These are phyloP conservation scores for Panicum virgatum DNA, from an alignment of 202 grass and related monocot genomes.

Conservation along the genomic window DNA sequence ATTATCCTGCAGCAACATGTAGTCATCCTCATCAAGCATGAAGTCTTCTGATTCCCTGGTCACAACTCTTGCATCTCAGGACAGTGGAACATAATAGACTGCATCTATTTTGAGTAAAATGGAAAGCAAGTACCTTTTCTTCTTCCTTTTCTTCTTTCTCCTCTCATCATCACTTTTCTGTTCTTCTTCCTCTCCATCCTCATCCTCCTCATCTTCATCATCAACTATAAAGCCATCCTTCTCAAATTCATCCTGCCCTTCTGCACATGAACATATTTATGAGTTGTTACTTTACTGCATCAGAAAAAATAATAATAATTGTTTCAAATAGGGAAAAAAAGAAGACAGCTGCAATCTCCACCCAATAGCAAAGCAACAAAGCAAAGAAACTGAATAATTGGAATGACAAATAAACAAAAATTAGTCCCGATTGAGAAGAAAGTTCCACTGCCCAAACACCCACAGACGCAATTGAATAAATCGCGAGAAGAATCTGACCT, in stretches of 20 bases:
- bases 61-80: slow-evolving; percentile 29
- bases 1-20: slow-evolving; percentile 93
- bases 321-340: not conserved
- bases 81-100: slow-evolving; percentile 25
- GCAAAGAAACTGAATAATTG: not conserved
- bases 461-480: slow-evolving; percentile 26
- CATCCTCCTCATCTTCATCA: slow-evolving; percentile 83
- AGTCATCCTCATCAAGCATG: slow-evolving; percentile 96
- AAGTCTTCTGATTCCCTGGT: slow-evolving; percentile 79
- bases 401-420: not conserved
- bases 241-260: slow-evolving; percentile 87
- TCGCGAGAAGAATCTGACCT: slow-evolving; percentile 44
- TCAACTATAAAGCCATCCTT: slow-evolving; percentile 99
- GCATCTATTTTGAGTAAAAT: not conserved
- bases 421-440: not conserved
- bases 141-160: slow-evolving; percentile 82
- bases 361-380: not conserved
- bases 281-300: not conserved
- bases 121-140: slow-evolving; percentile 63
- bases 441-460: not conserved
- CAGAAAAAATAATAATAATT: not conserved
- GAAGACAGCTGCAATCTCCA: not conserved
- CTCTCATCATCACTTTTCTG: slow-evolving; percentile 75
- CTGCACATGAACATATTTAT: slow-evolving; percentile 46
- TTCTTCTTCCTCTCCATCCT: slow-evolving; percentile 67